Percentiles rank a stretch among this genome's conserved stretches.
These are phyloP conservation scores for Dactylonectria estremocensis DNA, from an alignment of 2,329 filamentous ascomycete species.

Conservation along the genomic window DNA sequence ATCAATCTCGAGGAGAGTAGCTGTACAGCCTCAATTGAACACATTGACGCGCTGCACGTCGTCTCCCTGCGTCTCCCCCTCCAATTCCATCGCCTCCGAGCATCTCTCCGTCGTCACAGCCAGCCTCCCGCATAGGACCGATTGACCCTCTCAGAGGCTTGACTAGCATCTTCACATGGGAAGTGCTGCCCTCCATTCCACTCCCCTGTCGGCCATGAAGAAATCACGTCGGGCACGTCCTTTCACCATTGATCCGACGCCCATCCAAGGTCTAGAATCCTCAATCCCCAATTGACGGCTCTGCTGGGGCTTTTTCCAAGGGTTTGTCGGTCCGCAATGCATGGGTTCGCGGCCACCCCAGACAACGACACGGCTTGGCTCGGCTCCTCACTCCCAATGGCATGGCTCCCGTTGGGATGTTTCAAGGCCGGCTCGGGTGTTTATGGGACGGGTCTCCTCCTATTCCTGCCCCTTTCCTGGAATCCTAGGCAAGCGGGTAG, in stretches of 20 bases:
- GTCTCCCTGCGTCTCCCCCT: neutral
- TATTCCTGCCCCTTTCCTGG: slow-evolving; percentile 20
- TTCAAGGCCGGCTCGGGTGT: slow-evolving; percentile 28
- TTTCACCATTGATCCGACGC: neutral
- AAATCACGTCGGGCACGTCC: neutral
- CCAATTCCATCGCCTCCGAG: slow-evolving; percentile 6
- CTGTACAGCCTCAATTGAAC: neutral
- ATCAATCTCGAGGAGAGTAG: slow-evolving; percentile 3
- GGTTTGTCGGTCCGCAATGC: slow-evolving; percentile 9
- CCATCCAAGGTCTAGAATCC: neutral
- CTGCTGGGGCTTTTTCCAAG: neutral
- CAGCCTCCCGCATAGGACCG: slow-evolving; percentile 28
- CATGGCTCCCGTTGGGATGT: slow-evolving; percentile 22
- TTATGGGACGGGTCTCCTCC: slow-evolving; percentile 30
- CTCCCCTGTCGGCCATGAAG: slow-evolving; percentile 4
- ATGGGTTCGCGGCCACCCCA: slow-evolving; percentile 11
- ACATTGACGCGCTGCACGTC: neutral
- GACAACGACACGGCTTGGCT: slow-evolving; percentile 17
- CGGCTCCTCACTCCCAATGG: slow-evolving; percentile 14
- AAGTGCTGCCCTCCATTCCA: neutral
- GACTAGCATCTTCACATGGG: slow-evolving; percentile 10
- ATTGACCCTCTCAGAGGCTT: slow-evolving; percentile 7
- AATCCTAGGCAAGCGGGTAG: slow-evolving; percentile 37
- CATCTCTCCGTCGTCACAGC: slow-evolving; percentile 14
- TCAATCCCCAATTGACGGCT: slow-evolving; percentile 8